Evolutionary conservation across 306 rosid genomes (phyloP).

Genomic region (Arachis stenosperma): DNA sequence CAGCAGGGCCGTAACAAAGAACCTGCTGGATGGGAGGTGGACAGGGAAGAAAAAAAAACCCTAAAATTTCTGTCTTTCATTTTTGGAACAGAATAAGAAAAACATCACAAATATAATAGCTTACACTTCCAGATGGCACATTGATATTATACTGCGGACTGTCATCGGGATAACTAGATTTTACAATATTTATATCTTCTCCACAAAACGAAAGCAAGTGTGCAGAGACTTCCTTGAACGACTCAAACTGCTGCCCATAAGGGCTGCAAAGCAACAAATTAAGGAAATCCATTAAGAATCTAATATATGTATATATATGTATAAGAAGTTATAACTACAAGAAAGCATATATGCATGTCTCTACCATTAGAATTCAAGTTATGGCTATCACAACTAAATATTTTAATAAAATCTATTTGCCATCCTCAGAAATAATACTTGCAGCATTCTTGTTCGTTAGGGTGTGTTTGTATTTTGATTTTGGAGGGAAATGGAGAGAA

Average conservation of each 20-base stretch:
- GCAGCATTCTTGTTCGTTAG: not conserved
- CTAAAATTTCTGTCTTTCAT: slow-evolving; percentile 4
- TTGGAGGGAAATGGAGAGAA: too few species aligned
- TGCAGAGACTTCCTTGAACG: slow-evolving; percentile 71
- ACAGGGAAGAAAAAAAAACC: slow-evolving; percentile 19
- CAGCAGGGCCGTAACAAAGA: slow-evolving; percentile 43
- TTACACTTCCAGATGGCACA: slow-evolving; percentile 56
- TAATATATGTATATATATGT: slow-evolving; percentile 1
- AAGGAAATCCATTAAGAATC: slow-evolving; percentile 47
- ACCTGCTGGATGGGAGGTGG: slow-evolving; percentile 40
- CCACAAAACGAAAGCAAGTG: slow-evolving; percentile 55
- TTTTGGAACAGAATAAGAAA: slow-evolving; percentile 13
- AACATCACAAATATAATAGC: slow-evolving; percentile 39
- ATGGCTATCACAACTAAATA: slow-evolving; percentile 20
- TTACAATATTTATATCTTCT: slow-evolving; percentile 40
- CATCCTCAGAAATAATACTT: slow-evolving; percentile 13
- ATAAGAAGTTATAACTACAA: slow-evolving; percentile 27
- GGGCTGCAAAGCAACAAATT: slow-evolving; percentile 69
- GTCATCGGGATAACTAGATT: slow-evolving; percentile 46
- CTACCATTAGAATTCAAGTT: slow-evolving; percentile 13
- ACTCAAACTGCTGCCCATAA: slow-evolving; percentile 72
- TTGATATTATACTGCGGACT: slow-evolving; percentile 44
- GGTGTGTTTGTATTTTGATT: too few species aligned
- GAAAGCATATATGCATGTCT: slow-evolving; percentile 25
- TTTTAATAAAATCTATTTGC: not conserved